Conservation (phyloP, 1,139 yeast species). For the Eremothecium sinecaudum region DNA sequence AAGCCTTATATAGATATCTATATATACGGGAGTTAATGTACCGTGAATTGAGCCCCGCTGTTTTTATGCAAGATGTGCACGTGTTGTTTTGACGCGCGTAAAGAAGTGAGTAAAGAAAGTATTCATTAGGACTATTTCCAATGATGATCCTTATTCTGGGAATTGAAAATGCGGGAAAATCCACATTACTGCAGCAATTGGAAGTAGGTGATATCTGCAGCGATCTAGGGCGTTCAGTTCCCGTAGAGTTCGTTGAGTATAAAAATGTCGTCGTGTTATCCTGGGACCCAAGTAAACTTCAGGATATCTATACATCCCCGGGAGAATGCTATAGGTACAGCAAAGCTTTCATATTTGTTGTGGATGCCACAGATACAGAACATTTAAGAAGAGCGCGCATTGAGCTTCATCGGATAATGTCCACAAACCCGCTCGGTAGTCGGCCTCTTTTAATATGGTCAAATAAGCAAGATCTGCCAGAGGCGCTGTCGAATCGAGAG, state of each 20-base stretch:
- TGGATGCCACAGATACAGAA: conserved; percentile 87
- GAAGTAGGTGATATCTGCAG: conserved; percentile 88
- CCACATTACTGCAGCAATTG: conserved; percentile 80
- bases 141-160: conserved; percentile 85
- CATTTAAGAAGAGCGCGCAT: conserved; percentile 90
- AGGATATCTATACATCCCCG: conserved; percentile 45
- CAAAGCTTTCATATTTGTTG: conserved; percentile 87
- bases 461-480: conserved; percentile 89
- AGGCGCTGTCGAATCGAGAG: conserved; percentile 86
- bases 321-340: conserved; percentile 70
- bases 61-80: too few species aligned
- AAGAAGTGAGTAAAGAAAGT: too few species aligned
- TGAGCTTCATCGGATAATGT: conserved; percentile 86
- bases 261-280: conserved; percentile 90
- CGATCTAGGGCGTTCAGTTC: conserved; percentile 47
- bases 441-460: conserved; percentile 82
- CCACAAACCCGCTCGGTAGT: conserved; percentile 86
- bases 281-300: conserved; percentile 97
- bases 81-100: too few species aligned
- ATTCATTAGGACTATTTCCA: too few species aligned
- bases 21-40: too few species aligned
- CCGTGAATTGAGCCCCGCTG: too few species aligned
- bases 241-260: conserved; percentile 91
- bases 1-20: too few species aligned
- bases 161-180: conserved; percentile 86